Evolutionary conservation across 108 stramenopile genomes (phyloP).

Genomic region (Pseudonitzschia delicatissima): DNA sequence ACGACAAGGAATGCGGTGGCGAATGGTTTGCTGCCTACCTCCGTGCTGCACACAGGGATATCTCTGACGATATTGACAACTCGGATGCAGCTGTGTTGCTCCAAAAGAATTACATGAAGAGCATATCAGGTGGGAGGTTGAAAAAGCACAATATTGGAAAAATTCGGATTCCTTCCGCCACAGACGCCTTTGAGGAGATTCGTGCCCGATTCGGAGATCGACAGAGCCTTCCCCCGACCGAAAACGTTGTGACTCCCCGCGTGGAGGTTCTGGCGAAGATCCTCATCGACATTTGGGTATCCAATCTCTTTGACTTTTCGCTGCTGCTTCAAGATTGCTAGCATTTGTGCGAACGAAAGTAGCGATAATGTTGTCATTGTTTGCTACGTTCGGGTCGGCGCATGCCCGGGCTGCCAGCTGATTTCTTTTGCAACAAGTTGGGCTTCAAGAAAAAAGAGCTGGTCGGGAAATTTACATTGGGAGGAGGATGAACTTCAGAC

Average conservation of each 20-base stretch:
- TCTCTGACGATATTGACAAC: constrained; percentile 41
- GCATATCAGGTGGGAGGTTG: constrained; percentile 7
- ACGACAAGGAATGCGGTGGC: constrained; percentile 38
- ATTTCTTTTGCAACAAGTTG: constrained; percentile 25
- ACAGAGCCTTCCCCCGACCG: not conserved
- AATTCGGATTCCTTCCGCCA: constrained; percentile 30
- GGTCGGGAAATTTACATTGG: constrained; percentile 35
- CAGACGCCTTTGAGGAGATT: constrained; percentile 29
- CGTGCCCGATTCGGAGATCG: constrained; percentile 2
- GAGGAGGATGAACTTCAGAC: constrained; percentile 28
- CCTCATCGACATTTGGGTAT: constrained; percentile 41
- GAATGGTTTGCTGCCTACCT: constrained; percentile 48
- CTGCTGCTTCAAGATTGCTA: constrained; percentile 36
- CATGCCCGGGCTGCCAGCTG: constrained; percentile 28
- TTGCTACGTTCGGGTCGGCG: constrained; percentile 33
- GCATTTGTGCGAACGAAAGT: constrained; percentile 18
- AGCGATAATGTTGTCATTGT: constrained; percentile 33
- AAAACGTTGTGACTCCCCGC: constrained; percentile 13
- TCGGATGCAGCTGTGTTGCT: constrained; percentile 33
- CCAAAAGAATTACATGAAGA: constrained; percentile 23
- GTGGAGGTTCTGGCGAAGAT: constrained; percentile 44
- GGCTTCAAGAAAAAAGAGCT: constrained; percentile 36
- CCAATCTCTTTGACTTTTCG: constrained; percentile 32
- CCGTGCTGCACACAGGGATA: constrained; percentile 36
- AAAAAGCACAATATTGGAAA: constrained; percentile 46